A percentile compares a stretch with the other conserved stretches of the same genome.
phyloP scores from a whole-genome alignment of 768 basidiomycete genomes.

The Tricholoma bakamatsutake region DNA sequence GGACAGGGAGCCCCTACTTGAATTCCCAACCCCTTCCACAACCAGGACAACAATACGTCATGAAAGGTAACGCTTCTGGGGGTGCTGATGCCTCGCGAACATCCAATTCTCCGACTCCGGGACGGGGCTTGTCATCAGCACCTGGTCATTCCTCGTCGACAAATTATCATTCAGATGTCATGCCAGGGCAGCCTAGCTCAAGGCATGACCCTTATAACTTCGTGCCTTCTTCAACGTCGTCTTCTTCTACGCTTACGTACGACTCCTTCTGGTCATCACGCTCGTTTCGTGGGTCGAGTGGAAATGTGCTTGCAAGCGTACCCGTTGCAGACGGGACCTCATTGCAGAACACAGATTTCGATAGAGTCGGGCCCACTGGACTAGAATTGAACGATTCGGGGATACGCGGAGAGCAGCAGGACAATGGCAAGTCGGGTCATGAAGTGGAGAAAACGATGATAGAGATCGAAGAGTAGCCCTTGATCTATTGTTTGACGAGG shows the following conservation, averaged over 20 bases:
- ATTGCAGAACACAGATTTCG: neutral
- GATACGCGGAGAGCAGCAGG: neutral
- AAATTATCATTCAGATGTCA: slow-evolving; percentile 10
- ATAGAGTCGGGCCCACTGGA: neutral
- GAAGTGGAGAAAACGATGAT: neutral
- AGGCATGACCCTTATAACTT: slow-evolving; percentile 6
- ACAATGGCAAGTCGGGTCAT: neutral
- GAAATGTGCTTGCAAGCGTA: slow-evolving; percentile 4
- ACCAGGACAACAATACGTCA: neutral
- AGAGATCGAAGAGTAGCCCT: neutral
- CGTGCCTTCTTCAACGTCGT: slow-evolving; percentile 10
- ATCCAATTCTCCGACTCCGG: slow-evolving; percentile 6
- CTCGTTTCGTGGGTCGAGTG: slow-evolving; percentile 13
- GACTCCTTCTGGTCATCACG: slow-evolving; percentile 60
- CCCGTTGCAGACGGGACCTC: neutral
- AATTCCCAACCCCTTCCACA: neutral
- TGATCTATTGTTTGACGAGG: neutral
- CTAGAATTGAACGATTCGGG: neutral
- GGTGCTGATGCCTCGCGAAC: neutral
- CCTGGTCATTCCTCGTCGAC: slow-evolving; percentile 6
- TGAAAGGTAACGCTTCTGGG: neutral
- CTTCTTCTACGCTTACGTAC: slow-evolving; percentile 42
- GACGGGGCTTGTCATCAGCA: slow-evolving; percentile 4
- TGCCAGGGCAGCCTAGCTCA: slow-evolving; percentile 5
- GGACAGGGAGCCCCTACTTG: slow-evolving; percentile 1